Percentiles rank a stretch among this genome's conserved stretches.
Evolutionary conservation across 805 yeast species (phyloP).

Genomic region (Yamadazyma phyllophila): DNA sequence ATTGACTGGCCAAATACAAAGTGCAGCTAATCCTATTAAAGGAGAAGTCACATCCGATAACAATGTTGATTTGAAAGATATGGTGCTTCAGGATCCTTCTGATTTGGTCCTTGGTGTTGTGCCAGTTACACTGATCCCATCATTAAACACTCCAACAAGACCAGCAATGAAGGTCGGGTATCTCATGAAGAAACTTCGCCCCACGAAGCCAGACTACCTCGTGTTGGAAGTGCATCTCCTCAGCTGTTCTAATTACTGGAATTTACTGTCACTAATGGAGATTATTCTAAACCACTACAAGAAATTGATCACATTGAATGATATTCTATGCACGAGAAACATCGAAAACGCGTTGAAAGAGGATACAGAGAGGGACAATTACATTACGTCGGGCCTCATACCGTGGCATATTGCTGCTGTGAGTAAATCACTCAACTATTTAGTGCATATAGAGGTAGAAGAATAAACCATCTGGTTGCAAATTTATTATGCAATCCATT

Average conservation of each 20-base stretch:
- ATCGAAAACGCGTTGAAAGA: constrained; percentile 13
- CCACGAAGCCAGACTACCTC: constrained; percentile 18
- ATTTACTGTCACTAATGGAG: constrained; percentile 52
- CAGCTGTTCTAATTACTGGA: constrained; percentile 71
- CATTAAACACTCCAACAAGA: constrained; percentile 68
- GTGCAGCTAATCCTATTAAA: background rate
- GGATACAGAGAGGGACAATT: constrained; percentile 6
- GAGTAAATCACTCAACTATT: constrained; percentile 52
- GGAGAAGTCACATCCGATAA: background rate
- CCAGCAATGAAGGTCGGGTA: constrained; percentile 72
- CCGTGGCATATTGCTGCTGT: constrained; percentile 80
- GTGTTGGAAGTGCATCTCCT: constrained; percentile 64
- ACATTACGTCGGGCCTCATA: constrained; percentile 33
- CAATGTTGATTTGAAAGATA: constrained; percentile 13
- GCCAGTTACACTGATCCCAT: constrained; percentile 59
- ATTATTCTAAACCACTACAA: constrained; percentile 60
- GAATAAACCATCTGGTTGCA: constrained; percentile 14
- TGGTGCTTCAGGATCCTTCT: constrained; percentile 45
- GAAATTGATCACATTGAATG: constrained; percentile 47
- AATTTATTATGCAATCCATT: background rate
- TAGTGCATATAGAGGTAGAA: constrained; percentile 58
- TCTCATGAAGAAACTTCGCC: constrained; percentile 42
- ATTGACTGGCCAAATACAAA: background rate
- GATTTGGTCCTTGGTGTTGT: constrained; percentile 56
- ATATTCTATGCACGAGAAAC: constrained; percentile 32